Base-by-base conservation (phyloP, 2,329 filamentous ascomycete species). In the Nectriaceae sp. region DNA sequence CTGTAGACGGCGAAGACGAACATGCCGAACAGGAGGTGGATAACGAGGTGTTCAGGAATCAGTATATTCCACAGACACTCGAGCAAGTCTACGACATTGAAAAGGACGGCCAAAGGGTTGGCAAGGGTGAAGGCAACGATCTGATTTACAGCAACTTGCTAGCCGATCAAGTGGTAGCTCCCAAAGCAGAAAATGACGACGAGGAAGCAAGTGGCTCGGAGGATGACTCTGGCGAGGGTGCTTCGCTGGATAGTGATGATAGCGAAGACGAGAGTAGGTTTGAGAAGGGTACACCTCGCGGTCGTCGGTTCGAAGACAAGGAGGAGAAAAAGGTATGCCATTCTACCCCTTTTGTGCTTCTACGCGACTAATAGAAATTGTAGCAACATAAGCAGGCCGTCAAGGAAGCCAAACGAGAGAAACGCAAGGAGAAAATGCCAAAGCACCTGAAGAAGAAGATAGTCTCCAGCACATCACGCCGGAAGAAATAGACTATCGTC, bases 71-170 rank as follows among this genome's bases (percentile, higher is more conserved):
- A 1, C 92, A 96, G 69, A 97, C 89, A 0, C 78, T 99, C 37
- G 89, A 97, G 59, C 90, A 99, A 65, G 93, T 99, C 4, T 97
- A 97, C 69, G 92, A 99, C 66, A 85, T 96, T 42, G 94, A 97
- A 70, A 87, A 92, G 59, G 94, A 97, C 59, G 89, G 85, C 2
- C 86, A 90, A 60, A 85, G 85, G 66, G 80, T 96, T 19, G 82
- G 82, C 6, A 78, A 84, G 37, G 91, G 90, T 4, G 79, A 88
- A 55, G 89, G 86, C 18, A 81, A 83, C 11, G 84, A 88, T n/a
- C 77, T 97, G 0, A 83, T 96, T 1, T 97, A 97, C 72, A 84
- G 85, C 54, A 89, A 89, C 56, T 78, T 99, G 6, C 77, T 99
- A 2, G 91, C 92, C 4, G 82, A 87, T 53, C 83, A 86, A 47